These are phyloP conservation scores for barley (Hordeum vulgare) DNA, from an alignment of 176 grass and related monocot genomes.

Conservation along the genomic window DNA sequence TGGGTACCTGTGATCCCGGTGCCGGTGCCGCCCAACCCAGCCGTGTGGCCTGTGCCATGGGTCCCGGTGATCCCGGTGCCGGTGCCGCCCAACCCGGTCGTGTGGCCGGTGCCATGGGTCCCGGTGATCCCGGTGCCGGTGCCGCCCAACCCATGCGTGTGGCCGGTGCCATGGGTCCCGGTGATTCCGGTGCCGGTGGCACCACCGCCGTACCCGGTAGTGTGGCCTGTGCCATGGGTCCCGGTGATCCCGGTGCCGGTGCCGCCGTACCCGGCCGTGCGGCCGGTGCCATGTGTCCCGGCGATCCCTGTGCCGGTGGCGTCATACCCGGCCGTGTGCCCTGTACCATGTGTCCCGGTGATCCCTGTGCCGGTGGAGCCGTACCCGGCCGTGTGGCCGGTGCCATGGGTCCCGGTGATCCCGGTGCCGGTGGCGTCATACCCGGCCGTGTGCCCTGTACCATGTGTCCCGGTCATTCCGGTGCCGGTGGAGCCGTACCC, in stretches of 20 bases:
- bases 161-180: background rate
- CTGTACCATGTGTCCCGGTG: too few species aligned
- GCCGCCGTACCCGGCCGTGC: background rate
- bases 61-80: background rate
- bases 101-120: background rate
- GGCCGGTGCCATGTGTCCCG: background rate
- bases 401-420: too few species aligned
- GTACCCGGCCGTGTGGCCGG: background rate
- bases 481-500: background rate
- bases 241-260: too few species aligned
- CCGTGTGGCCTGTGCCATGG: background rate
- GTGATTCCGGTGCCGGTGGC: too few species aligned
- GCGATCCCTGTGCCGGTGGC: too few species aligned
- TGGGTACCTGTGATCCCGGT: background rate
- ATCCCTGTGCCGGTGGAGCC: too few species aligned
- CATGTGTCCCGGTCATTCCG: too few species aligned
- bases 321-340: too few species aligned
- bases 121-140: background rate
- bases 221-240: background rate
- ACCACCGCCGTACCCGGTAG: too few species aligned
- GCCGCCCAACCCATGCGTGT: background rate
- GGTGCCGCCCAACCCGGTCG: background rate
- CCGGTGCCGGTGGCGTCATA: too few species aligned
- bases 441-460: background rate
- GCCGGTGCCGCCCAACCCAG: background rate